Evolutionary conservation across 768 basidiomycete species (phyloP).

Genomic region (Pleurotus tuoliensis): DNA sequence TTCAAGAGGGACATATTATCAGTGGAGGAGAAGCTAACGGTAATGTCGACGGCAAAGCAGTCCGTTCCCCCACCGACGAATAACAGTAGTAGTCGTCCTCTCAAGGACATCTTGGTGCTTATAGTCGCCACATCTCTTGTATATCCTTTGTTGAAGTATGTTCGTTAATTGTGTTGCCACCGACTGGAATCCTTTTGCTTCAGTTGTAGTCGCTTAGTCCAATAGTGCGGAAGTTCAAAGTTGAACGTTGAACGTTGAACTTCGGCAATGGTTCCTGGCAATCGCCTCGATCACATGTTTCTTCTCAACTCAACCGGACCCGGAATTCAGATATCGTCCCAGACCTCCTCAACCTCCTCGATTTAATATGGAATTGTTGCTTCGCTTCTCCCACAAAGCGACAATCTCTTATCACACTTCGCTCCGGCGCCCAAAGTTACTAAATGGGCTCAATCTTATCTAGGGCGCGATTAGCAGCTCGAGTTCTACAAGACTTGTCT

Average conservation of each 20-base stretch:
- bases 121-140: too few relatives aligned
- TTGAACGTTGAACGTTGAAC: too few relatives aligned
- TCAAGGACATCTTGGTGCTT: neutral
- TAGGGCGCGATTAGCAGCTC: neutral
- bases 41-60: neutral
- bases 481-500: neutral
- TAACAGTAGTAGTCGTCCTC: neutral
- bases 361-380: neutral
- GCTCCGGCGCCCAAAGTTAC: neutral
- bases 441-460: constrained; percentile 1
- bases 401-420: neutral
- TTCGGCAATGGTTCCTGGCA: too few relatives aligned
- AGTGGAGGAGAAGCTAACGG: neutral
- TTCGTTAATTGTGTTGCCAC: too few relatives aligned
- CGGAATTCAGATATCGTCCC: too few relatives aligned
- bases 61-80: neutral
- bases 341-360: too few relatives aligned
- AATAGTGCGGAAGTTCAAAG: too few relatives aligned
- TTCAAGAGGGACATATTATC: neutral
- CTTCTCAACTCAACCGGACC: too few relatives aligned
- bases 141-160: too few relatives aligned
- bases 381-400: neutral
- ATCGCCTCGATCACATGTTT: too few relatives aligned
- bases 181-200: too few relatives aligned
- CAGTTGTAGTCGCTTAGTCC: too few relatives aligned